Percentiles rank a stretch among this genome's conserved stretches.
These are phyloP conservation scores for Tolypocladium cylindrosporum DNA, from an alignment of 2,329 filamentous ascomycete genomes.

Conservation along the genomic window DNA sequence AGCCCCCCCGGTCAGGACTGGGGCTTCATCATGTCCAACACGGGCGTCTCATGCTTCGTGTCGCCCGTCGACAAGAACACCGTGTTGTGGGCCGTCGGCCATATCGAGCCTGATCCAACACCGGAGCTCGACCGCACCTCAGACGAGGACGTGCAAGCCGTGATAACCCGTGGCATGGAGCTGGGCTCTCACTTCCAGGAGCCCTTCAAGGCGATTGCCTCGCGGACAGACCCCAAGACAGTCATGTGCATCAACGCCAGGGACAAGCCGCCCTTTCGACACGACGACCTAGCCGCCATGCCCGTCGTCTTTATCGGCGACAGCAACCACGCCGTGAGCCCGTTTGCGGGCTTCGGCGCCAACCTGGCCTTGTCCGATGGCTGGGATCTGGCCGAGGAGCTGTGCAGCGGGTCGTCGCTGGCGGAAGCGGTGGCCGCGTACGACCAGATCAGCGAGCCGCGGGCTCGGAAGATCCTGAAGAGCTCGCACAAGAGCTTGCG, in stretches of 20 bases:
- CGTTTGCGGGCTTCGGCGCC: conserved; percentile 38
- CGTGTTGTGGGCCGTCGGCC: conserved; percentile 32
- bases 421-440: conserved; percentile 19
- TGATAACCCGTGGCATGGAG: conserved; percentile 20
- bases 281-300: conserved; percentile 14
- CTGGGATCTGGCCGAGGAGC: conserved; percentile 32
- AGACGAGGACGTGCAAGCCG: conserved; percentile 12
- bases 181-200: conserved; percentile 25
- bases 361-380: conserved; percentile 37
- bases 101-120: conserved; percentile 13
- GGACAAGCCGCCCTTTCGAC: conserved; percentile 33
- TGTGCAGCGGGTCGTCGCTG: conserved; percentile 19
- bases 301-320: conserved; percentile 37
- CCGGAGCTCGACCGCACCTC: conserved; percentile 6
- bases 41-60: conserved; percentile 31
- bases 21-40: conserved; percentile 28
- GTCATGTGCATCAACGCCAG: conserved; percentile 28
- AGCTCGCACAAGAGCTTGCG: conserved; percentile 12
- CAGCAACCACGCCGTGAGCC: conserved; percentile 37
- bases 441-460: conserved; percentile 23
- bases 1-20: conserved; percentile 24
- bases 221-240: conserved; percentile 25
- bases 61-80: conserved; percentile 30
- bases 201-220: conserved; percentile 28
- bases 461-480: conserved; percentile 16